Conservation (phyloP, 352 stramenopile species). For the Aphanomyces cochlioides region DNA sequence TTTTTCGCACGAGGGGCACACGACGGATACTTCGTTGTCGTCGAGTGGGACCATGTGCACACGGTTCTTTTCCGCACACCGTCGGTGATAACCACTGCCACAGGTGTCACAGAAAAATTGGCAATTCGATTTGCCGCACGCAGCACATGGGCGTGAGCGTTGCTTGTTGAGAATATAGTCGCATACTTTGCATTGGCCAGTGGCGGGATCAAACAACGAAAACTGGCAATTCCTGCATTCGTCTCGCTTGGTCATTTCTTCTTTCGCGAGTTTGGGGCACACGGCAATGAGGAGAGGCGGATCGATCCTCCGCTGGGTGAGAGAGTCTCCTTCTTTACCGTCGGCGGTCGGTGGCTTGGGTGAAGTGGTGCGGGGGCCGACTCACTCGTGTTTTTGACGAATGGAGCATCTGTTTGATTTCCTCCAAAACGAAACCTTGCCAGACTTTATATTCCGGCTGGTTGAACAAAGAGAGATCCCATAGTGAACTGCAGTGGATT, state of each 20-base stretch:
- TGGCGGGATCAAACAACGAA: constrained; percentile 27
- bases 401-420: constrained; percentile 31
- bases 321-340: background rate
- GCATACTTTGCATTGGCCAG: constrained; percentile 72
- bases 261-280: background rate
- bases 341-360: background rate
- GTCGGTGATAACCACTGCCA: constrained; percentile 70
- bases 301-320: background rate
- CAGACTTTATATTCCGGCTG: constrained; percentile 25
- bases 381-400: constrained; percentile 25
- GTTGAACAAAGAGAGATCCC: background rate
- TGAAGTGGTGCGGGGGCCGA: background rate
- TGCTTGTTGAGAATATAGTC: constrained; percentile 73
- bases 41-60: constrained; percentile 54
- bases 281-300: too few species aligned
- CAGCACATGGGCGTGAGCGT: constrained; percentile 58
- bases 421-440: constrained; percentile 8
- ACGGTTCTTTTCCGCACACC: constrained; percentile 72
- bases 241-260: constrained; percentile 19
- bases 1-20: constrained; percentile 33
- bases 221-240: constrained; percentile 30
- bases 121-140: constrained; percentile 55
- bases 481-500: background rate
- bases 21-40: constrained; percentile 41
- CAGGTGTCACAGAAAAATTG: constrained; percentile 85